Percentiles rank a stretch among this genome's conserved stretches.
These are phyloP conservation scores for Alternaria alternata DNA, from an alignment of 2,329 filamentous ascomycete species.

Conservation along the genomic window DNA sequence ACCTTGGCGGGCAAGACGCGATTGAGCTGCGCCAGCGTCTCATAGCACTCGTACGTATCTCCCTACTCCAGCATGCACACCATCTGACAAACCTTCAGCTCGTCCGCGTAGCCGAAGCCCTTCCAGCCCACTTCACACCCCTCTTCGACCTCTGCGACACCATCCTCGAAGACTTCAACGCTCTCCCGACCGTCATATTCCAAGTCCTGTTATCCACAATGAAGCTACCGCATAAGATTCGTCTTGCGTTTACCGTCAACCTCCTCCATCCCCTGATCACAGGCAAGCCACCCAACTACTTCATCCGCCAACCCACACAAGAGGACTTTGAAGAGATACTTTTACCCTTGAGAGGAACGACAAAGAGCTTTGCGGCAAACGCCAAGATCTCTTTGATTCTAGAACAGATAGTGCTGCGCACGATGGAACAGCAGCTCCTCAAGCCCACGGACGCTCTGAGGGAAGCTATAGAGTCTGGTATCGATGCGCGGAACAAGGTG, in stretches of 20 bases:
- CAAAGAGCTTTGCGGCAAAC: conserved; percentile 41
- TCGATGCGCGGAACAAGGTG: conserved; percentile 58
- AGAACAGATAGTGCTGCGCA: conserved; percentile 43
- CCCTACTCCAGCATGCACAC: too few species aligned
- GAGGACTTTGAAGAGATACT: conserved; percentile 39
- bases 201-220: conserved; percentile 62
- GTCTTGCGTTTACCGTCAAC: conserved; percentile 57
- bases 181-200: conserved; percentile 67
- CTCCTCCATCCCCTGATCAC: conserved; percentile 40
- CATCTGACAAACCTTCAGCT: conserved; percentile 43
- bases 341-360: conserved; percentile 34
- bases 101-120: conserved; percentile 44
- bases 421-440: conserved; percentile 37
- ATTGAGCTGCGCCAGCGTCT: conserved; percentile 69
- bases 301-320: conserved; percentile 33
- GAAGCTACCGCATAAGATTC: conserved; percentile 53
- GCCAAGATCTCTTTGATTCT: conserved; percentile 49
- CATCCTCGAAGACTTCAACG: conserved; percentile 64
- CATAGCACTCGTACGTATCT: conserved; percentile 61
- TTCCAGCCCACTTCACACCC: conserved; percentile 58
- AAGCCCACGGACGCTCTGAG: conserved; percentile 46
- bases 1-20: conserved; percentile 60
- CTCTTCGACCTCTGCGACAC: conserved; percentile 67
- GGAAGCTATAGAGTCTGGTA: conserved; percentile 61
- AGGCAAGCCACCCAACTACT: conserved; percentile 38